Percentiles rank a stretch among this genome's conserved stretches.
These are phyloP conservation scores for Penicillium macrosclerotiorum DNA, from an alignment of 495 filamentous ascomycete genomes.

Conservation along the genomic window DNA sequence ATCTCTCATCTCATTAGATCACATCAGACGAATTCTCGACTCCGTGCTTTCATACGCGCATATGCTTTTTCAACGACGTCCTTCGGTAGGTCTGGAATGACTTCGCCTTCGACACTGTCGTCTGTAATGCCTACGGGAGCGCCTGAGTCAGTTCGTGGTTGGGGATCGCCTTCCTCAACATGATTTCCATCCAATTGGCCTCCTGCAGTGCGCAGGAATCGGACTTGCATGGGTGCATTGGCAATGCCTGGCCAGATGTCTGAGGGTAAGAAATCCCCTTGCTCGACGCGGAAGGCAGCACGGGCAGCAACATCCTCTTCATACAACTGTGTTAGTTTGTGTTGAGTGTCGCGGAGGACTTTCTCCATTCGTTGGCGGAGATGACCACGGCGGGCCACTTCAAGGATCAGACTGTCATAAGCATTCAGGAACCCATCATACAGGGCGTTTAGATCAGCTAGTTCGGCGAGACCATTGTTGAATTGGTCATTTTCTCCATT, in stretches of 20 bases:
- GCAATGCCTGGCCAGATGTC: slow-evolving; percentile 84
- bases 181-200: slow-evolving; percentile 30
- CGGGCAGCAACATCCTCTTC: slow-evolving; percentile 71
- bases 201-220: slow-evolving; percentile 46
- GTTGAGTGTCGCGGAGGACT: slow-evolving; percentile 70
- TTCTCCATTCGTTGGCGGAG: slow-evolving; percentile 70
- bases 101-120: slow-evolving; percentile 32
- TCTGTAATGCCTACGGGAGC: slow-evolving; percentile 8
- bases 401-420: slow-evolving; percentile 80
- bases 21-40: slow-evolving; percentile 9
- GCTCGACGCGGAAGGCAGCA: slow-evolving; percentile 75
- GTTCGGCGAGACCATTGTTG: slow-evolving; percentile 62
- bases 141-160: slow-evolving; percentile 2
- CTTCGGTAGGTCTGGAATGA: slow-evolving; percentile 54
- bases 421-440: slow-evolving; percentile 82
- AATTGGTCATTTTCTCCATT: slow-evolving; percentile 69
- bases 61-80: slow-evolving; percentile 55
- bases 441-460: slow-evolving; percentile 68
- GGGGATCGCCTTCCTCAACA: slow-evolving; percentile 2
- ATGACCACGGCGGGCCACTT: slow-evolving; percentile 69
- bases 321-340: slow-evolving; percentile 71
- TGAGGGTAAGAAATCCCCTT: slow-evolving; percentile 80
- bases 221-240: slow-evolving; percentile 56
- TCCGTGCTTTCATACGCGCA: slow-evolving; percentile 33
- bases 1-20: slow-evolving; percentile 10